Evolutionary conservation across 176 grass and related monocot species (phyloP).

Genomic region (Raddia distichophylla): DNA sequence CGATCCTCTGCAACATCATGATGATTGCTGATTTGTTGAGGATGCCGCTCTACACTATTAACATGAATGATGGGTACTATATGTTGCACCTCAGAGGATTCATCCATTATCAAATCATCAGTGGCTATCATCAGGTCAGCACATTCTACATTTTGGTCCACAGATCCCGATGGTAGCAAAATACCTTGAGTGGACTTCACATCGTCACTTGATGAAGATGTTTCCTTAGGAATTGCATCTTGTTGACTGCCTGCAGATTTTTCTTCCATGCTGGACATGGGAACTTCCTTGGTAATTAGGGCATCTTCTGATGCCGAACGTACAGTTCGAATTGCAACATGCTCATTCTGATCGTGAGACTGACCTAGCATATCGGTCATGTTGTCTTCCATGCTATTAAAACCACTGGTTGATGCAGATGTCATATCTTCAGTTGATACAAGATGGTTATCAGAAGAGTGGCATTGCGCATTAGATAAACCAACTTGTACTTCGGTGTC

Average conservation of each 20-base stretch:
- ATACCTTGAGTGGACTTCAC: not conserved
- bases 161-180: not conserved
- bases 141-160: not conserved
- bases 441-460: not conserved
- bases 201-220: not conserved
- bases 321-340: not conserved
- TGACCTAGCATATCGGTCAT: not conserved
- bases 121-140: not conserved
- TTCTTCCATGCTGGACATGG: not conserved
- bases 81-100: not conserved
- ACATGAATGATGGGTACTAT: not conserved
- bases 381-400: not conserved
- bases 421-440: not conserved
- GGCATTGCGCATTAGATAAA: not conserved
- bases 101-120: not conserved
- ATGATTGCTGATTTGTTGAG: not conserved
- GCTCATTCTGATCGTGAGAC: not conserved
- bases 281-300: not conserved
- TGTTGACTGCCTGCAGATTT: not conserved
- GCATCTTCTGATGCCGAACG: not conserved
- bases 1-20: not conserved
- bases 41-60: not conserved
- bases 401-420: constrained; percentile 15
- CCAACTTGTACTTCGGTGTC: not conserved
- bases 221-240: constrained; percentile 1